Evolutionary conservation across 768 basidiomycete species (phyloP).

Genomic region (Gelatoporia subvermispora): DNA sequence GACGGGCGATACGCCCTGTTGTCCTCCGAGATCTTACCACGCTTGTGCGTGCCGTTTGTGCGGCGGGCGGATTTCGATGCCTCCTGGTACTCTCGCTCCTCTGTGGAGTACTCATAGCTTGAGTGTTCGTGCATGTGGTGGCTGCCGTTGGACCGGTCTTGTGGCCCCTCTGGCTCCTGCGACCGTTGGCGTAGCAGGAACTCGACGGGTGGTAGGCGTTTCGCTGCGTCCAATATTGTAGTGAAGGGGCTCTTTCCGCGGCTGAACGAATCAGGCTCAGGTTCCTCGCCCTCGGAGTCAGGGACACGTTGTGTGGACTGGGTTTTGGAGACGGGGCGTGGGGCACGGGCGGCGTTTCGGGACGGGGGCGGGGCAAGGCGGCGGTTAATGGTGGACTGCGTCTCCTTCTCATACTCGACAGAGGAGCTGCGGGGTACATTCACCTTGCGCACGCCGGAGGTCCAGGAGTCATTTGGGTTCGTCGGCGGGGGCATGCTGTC

Average conservation of each 20-base stretch:
- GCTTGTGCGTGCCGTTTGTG: conserved; percentile 34
- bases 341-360: conserved; percentile 29
- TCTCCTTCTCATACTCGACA: conserved; percentile 72
- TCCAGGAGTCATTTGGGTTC: conserved; percentile 65
- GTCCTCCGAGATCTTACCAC: conserved; percentile 65
- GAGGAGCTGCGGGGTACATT: conserved; percentile 69
- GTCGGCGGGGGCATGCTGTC: conserved; percentile 20
- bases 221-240: conserved; percentile 51
- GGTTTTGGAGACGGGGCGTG: conserved; percentile 52
- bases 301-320: conserved; percentile 54
- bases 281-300: conserved; percentile 64
- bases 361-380: conserved; percentile 62
- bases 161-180: conserved; percentile 42
- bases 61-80: conserved; percentile 7
- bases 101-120: conserved; percentile 76
- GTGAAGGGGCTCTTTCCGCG: conserved; percentile 72
- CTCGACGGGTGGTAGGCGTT: conserved; percentile 48
- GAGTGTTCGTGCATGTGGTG: conserved; percentile 33
- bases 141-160: conserved; percentile 28
- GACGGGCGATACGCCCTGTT: conserved; percentile 80
- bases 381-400: conserved; percentile 47
- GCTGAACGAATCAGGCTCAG: conserved; percentile 22
- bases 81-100: conserved; percentile 60
- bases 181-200: conserved; percentile 65
- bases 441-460: conserved; percentile 48